Evolutionary conservation across 495 filamentous ascomycete species (phyloP).

Genomic region (Amniculicola lignicola): DNA sequence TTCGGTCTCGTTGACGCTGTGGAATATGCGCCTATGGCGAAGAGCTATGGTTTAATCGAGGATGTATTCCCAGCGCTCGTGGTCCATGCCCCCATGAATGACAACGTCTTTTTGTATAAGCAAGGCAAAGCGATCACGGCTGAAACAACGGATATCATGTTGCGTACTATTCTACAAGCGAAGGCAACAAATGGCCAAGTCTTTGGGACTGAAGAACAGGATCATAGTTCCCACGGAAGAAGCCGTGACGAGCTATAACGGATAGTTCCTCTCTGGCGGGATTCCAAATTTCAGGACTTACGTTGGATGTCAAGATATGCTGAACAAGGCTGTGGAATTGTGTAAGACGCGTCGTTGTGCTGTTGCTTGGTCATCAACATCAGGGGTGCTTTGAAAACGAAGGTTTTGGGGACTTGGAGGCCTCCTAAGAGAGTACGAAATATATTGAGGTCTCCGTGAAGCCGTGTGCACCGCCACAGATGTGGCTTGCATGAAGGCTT

Average conservation of each 20-base stretch:
- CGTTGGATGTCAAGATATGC: not conserved
- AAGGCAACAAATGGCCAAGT: constrained; percentile 15
- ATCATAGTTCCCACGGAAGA: not conserved
- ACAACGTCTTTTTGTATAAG: constrained; percentile 19
- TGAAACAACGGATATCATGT: constrained; percentile 8
- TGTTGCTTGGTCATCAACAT: too few relatives aligned
- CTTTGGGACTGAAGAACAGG: constrained; percentile 7
- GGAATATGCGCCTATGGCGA: constrained; percentile 49
- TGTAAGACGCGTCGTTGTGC: too few relatives aligned
- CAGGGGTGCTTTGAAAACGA: too few relatives aligned
- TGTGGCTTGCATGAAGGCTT: too few relatives aligned
- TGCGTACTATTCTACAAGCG: constrained; percentile 19
- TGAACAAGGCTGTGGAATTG: not conserved
- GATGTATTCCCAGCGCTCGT: constrained; percentile 13
- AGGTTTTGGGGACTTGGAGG: too few relatives aligned
- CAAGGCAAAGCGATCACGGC: constrained; percentile 12
- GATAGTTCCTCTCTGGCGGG: not conserved
- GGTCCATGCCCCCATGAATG: constrained; percentile 22
- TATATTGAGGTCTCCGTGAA: too few relatives aligned
- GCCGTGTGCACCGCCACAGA: too few relatives aligned
- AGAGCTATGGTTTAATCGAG: constrained; percentile 14
- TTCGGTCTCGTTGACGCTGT: constrained; percentile 48
- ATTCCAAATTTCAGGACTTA: not conserved
- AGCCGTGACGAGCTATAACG: constrained; percentile 21
- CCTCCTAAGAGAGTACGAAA: too few relatives aligned